Conservation (phyloP, 495 filamentous ascomycete genomes). For the Penicillium paxilli region DNA sequence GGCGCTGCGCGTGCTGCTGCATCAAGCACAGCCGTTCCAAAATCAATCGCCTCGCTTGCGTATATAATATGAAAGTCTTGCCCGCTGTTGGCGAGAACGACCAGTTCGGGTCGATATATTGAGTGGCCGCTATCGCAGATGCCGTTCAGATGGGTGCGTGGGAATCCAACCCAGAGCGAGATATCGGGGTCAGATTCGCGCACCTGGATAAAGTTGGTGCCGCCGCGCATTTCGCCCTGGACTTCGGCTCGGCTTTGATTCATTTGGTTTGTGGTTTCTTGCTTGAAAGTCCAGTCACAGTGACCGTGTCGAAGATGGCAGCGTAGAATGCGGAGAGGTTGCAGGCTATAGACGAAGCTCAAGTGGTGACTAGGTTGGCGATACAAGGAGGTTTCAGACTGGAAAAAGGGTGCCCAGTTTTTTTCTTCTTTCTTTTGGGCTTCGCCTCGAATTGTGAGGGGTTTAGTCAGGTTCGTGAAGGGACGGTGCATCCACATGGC, state of each 20-base stretch:
- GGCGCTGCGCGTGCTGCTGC: background rate
- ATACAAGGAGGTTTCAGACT: background rate
- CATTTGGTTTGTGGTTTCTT: background rate
- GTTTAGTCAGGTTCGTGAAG: background rate
- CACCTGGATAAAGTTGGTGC: slow-evolving; percentile 2
- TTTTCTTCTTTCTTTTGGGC: background rate
- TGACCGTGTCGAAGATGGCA: background rate
- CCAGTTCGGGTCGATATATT: slow-evolving; percentile 1
- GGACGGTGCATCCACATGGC: slow-evolving; percentile 7
- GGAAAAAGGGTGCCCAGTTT: slow-evolving; percentile 7
- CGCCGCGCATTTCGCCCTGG: background rate
- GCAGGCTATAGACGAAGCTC: slow-evolving; percentile 2
- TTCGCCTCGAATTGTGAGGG: slow-evolving; percentile 2
- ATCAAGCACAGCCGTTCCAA: slow-evolving; percentile 3
- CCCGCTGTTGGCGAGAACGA: slow-evolving; percentile 2
- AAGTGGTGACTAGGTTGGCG: background rate
- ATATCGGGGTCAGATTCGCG: slow-evolving; percentile 1
- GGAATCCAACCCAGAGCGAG: slow-evolving; percentile 1
- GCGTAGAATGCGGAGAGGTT: slow-evolving; percentile 3
- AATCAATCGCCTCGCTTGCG: slow-evolving; percentile 1
- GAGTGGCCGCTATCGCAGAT: background rate
- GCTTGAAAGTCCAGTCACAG: slow-evolving; percentile 6
- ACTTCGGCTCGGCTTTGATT: background rate
- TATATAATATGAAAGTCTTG: background rate
- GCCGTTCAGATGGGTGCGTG: background rate